Base-by-base conservation (phyloP, 2,329 filamentous ascomycete genomes). In the Ophiocordyceps camponoti-saundersi region DNA sequence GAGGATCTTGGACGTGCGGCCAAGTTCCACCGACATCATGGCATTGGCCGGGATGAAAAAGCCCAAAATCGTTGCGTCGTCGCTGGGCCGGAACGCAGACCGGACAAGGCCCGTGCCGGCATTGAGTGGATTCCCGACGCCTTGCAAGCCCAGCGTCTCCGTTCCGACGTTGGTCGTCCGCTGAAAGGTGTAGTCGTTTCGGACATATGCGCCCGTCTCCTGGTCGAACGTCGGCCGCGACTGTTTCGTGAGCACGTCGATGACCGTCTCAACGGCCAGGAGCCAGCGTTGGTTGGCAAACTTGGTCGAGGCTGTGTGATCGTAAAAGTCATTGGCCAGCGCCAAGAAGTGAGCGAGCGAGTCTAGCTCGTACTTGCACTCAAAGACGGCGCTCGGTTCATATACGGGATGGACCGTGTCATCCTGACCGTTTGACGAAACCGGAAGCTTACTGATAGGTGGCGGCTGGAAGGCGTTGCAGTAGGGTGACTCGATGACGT, bases 331-430 rank as follows among this genome's bases (percentile, higher is more conserved):
- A 56, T 95, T 95, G 18, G 74, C 77, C 2, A 98, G 67, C 0
- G 84, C 79, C 6, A 98, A 73, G 61, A 98, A 98, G 59, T 93
- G 82, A 0, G 89, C 92, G 0, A 98, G 72, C 10, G 89, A 95
- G 65, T 98, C 92, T 21, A 98, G 79, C 67, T 98, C 92, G 64
- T 96, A 98, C 65, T 98, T 98, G 76, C 92, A 98, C 65, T 98
- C 92, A 53, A 95, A 98, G 3, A 98, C 92, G 44, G 80, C 76
- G 0, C 72, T 77, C 0, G 82, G 82, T 57, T 96, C 88, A 59
- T 94, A 96, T 1, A 72, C 71, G 0, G 92, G 92, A 56, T 95
- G 87, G 0, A 98, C 92, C 10, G 61, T 65, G 58, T 98, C 92
- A 20, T 82, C 75, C 60, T 95, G 85, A 3, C 85, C 85, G 57